Evolutionary conservation across 345 rosid genomes (phyloP), one percentile per base, ranked within the genome.

Genomic region (Jatropha curcas): DNA sequence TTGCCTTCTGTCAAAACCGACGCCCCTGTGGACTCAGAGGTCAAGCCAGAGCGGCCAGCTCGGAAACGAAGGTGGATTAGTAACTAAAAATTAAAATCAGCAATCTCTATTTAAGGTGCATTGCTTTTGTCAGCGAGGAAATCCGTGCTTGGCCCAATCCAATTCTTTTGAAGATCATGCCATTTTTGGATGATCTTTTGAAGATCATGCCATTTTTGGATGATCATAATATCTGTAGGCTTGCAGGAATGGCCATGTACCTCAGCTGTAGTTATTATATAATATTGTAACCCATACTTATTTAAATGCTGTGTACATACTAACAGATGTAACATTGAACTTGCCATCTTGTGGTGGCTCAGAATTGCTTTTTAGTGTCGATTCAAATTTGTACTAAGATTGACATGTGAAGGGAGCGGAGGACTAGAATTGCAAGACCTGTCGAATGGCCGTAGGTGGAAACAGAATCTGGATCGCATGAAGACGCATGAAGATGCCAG

Each of bases 31-130:
- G 90, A 88, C 68, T 71, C 88, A 56, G 98, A 95, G 82, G 81
- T 92, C 69, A 95, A 92, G 77, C 89, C 82, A 58, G 98, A 92
- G 88, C 87, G 97, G 51, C 98, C 97, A 70, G 86, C 97, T 41
- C 86, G 98, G 55, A 94, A 88, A 80, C 80, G 97, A 76, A 83
- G 97, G 84, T 94, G 98, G 98, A 77, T 88, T 70, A 85, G 92
- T 80, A 84, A 68, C 84, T 94, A 81, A 79, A 24, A 46, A 28
- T n/a, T 52, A 77, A 71, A 74, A 35, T 8, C 55, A 41, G 28
- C 28, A 37, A 66, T 64, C 65, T 34, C 27, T 1, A 59, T 51
- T 24, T 33, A 59, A 46, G 65, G 72, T 39, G 63, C 52, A 19
- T 69, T 65, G 65, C 71, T 55, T 31, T 35, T 20, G 20, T 39